Percentiles rank a stretch among this genome's conserved stretches.
These are phyloP conservation scores for Entonaema liquescens DNA, from an alignment of 495 filamentous ascomycete species.

Conservation along the genomic window DNA sequence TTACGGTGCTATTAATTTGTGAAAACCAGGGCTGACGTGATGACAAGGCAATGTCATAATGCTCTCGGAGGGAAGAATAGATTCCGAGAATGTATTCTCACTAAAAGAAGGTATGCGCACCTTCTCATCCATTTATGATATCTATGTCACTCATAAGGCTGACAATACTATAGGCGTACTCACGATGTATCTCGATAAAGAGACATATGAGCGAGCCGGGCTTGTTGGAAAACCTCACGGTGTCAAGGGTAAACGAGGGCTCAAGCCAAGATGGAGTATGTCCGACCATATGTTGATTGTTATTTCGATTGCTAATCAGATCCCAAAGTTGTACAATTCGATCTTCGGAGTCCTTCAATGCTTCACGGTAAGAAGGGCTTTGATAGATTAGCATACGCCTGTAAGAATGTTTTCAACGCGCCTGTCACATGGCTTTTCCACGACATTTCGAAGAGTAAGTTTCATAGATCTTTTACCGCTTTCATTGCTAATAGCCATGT, in stretches of 20 bases:
- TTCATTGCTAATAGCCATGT: slow-evolving; percentile 10
- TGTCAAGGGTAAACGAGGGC: slow-evolving; percentile 61
- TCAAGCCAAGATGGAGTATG: slow-evolving; percentile 62
- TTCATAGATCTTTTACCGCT: not conserved
- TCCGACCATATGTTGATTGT: not conserved
- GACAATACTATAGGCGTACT: slow-evolving; percentile 65
- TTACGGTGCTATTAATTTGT: not conserved
- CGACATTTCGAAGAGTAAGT: slow-evolving; percentile 62
- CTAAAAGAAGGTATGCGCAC: slow-evolving; percentile 69
- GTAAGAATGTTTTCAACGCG: slow-evolving; percentile 78
- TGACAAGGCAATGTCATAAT: slow-evolving; percentile 82
- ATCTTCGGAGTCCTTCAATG: slow-evolving; percentile 84
- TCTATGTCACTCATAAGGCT: not conserved
- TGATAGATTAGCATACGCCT: slow-evolving; percentile 83
- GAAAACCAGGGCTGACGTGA: not conserved
- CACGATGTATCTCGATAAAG: slow-evolving; percentile 79
- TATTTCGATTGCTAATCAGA: slow-evolving; percentile 12
- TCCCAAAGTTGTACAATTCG: slow-evolving; percentile 75
- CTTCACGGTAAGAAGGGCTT: slow-evolving; percentile 91
- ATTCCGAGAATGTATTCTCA: slow-evolving; percentile 81
- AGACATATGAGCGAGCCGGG: slow-evolving; percentile 85
- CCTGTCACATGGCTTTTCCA: slow-evolving; percentile 84
- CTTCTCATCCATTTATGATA: not conserved
- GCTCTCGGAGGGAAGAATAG: slow-evolving; percentile 84
- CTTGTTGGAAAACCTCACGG: slow-evolving; percentile 76